These are phyloP conservation scores for Solanum hybrid DNA, from an alignment of 305 asterid genomes.

Conservation along the genomic window DNA sequence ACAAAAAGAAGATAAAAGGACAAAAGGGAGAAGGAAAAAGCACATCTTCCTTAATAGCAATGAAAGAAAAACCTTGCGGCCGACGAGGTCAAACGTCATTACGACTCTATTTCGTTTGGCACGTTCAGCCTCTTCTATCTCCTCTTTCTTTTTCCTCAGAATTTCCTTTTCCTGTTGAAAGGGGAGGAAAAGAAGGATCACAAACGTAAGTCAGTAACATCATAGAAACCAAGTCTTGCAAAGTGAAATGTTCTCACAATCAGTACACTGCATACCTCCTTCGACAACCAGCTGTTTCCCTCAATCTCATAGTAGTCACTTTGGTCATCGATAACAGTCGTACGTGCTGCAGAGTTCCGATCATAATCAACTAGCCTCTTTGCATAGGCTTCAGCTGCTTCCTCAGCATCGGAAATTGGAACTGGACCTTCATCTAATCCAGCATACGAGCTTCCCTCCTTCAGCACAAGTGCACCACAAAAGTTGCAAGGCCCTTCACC, in stretches of 20 bases:
- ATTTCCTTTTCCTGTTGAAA: constrained; percentile 73
- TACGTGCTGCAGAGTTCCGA: constrained; percentile 94
- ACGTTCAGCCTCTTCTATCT: constrained; percentile 78
- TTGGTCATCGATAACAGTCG: constrained; percentile 94
- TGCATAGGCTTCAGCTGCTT: constrained; percentile 81
- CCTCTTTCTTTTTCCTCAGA: constrained; percentile 67
- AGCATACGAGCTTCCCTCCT: constrained; percentile 84
- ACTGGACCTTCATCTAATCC: constrained; percentile 58
- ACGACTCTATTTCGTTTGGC: constrained; percentile 63
- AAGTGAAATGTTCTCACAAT: neutral
- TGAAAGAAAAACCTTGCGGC: constrained; percentile 68
- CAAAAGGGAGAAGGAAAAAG: neutral
- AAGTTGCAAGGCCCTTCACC: constrained; percentile 93
- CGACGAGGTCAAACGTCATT: constrained; percentile 83
- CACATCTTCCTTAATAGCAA: neutral
- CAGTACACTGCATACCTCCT: constrained; percentile 39
- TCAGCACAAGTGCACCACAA: constrained; percentile 90
- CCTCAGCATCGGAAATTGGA: constrained; percentile 59
- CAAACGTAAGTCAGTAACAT: neutral
- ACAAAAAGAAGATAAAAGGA: neutral
- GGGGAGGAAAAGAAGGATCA: constrained; percentile 1
- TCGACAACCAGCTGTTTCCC: constrained; percentile 78
- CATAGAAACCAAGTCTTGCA: neutral
- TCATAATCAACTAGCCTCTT: constrained; percentile 97
- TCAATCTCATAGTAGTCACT: constrained; percentile 93